Evolutionary conservation across 257 asterid genomes (phyloP), one percentile per base, ranked within the genome.

Genomic region (Petunia secreta): DNA sequence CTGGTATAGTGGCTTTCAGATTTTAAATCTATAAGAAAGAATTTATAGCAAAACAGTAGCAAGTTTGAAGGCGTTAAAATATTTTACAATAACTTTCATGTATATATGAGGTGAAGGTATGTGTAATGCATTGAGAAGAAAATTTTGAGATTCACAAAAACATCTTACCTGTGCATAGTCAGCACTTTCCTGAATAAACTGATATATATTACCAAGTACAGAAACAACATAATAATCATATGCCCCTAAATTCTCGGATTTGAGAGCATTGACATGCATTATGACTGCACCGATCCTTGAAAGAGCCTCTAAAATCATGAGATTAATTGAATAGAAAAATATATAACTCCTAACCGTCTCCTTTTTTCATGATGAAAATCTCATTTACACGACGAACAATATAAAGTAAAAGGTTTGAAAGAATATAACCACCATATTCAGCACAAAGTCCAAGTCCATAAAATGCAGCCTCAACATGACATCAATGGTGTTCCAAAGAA

Each of bases 391-490:
- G 13, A 3, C 10, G 3, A 50, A 8, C 55, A 9, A 2, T 9
- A 84, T 57, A 50, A 58, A 36, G 90, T 95, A 63, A 94, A 97
- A 14, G 97, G 91, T 88, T 90, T 94, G 82, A 94, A 90, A 15
- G 80, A 94, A 4, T 93, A 76, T 95, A 81, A 76, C 95, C 94
- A 81, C 97, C 98, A 48, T 83, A 89, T 82, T 94, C 98, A 2
- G 98, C 98, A 88, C 97, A 94, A 34, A 94, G 94, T 0, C 97
- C 97, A 84, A 94, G 93, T 75, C 98, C 98, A 88, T 97, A 97
- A 84, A 94, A 94, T 76, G 98, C 95, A 81, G 98, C 98, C 98
- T 94, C 93, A 59, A 75, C 80, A 85, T 57, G 75, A 57, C 39
- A 83, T 80, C 0, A 15, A 69, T 10, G 64, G 37, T 43, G 60